Percentiles rank a stretch among this genome's conserved stretches.
Evolutionary conservation across 2,329 filamentous ascomycete genomes (phyloP).

Genomic region (Aureobasidium sp.): DNA sequence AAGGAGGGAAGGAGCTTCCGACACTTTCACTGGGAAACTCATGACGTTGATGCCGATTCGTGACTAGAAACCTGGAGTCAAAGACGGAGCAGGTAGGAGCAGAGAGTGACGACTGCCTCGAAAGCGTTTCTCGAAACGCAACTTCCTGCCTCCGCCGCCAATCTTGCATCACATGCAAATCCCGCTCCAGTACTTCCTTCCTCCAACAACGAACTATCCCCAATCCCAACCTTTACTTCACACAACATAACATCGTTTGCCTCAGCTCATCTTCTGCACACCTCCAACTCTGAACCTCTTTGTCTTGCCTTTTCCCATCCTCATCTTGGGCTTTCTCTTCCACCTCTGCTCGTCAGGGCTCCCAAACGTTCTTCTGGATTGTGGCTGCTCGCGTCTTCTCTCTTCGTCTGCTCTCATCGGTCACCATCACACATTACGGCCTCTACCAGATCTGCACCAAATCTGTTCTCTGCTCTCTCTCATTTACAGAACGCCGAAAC

Average conservation of each 20-base stretch:
- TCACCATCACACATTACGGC: neutral
- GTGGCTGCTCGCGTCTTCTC: neutral
- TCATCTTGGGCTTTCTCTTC: neutral
- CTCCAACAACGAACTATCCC: neutral
- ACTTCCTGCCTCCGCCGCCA: neutral
- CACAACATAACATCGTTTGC: neutral
- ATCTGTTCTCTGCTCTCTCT: accelerated
- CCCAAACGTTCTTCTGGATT: too few relatives aligned
- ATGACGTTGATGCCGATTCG: too few relatives aligned
- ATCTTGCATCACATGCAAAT: neutral
- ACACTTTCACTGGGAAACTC: too few relatives aligned
- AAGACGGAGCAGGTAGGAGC: too few relatives aligned
- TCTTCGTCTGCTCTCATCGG: neutral
- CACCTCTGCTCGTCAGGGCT: neutral
- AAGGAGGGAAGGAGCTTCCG: neutral
- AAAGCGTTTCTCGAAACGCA: neutral
- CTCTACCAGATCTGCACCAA: neutral
- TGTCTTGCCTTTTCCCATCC: neutral
- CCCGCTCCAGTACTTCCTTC: neutral
- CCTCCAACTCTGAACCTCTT: neutral
- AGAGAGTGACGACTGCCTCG: neutral
- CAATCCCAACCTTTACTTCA: neutral
- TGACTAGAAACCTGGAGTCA: too few relatives aligned
- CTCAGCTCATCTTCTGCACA: neutral
- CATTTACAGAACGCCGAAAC: neutral